A percentile compares a stretch with the other conserved stretches of the same genome.
Evolutionary conservation across 2,329 filamentous ascomycete species (phyloP).

Genomic region (Alternaria sp.): DNA sequence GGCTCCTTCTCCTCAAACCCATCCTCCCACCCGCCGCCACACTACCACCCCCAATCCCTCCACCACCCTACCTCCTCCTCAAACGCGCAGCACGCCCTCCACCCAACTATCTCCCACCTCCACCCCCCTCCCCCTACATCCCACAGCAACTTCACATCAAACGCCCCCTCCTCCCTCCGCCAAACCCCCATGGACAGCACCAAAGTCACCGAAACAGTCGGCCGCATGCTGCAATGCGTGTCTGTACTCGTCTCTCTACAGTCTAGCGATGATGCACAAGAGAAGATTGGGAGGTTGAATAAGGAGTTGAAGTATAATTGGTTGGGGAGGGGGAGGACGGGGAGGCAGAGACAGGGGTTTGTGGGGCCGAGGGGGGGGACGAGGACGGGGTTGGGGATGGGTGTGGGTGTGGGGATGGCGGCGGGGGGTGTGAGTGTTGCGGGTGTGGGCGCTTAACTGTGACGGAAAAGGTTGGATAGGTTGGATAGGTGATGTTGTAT

Average conservation of each 20-base stretch:
- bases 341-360: conserved; percentile 86
- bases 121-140: conserved; percentile 26
- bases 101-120: not conserved
- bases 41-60: not conserved
- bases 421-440: not conserved
- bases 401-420: not conserved
- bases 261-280: conserved; percentile 73
- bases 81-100: not conserved
- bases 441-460: not conserved
- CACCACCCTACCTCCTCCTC: not conserved
- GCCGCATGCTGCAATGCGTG: conserved; percentile 94
- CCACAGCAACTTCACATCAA: conserved; percentile 13
- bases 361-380: conserved; percentile 68
- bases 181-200: conserved; percentile 59
- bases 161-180: conserved; percentile 27
- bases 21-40: conserved; percentile 9
- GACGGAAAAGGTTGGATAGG: not conserved
- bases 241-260: conserved; percentile 83
- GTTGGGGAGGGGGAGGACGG: conserved; percentile 88
- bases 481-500: not conserved
- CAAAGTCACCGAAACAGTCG: conserved; percentile 91
- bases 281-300: conserved; percentile 81
- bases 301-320: conserved; percentile 95
- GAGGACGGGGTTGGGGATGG: conserved; percentile 15
- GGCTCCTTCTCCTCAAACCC: conserved; percentile 53